Conservation (phyloP, 169 alveolate species). For the Eimeria sp. region DNA sequence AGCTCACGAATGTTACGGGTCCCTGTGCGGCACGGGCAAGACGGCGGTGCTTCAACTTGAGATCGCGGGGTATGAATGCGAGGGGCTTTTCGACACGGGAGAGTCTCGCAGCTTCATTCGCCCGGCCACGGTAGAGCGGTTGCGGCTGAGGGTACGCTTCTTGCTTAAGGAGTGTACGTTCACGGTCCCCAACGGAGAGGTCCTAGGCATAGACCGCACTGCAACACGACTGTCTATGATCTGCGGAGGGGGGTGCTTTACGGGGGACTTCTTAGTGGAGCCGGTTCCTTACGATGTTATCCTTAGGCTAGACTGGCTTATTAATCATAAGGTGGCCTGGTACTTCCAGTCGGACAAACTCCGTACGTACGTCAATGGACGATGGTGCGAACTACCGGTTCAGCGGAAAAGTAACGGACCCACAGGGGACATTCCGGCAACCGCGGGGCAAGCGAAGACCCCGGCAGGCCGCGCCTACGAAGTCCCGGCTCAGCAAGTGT, state of each 20-base stretch:
- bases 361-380: not conserved
- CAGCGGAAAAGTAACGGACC: not conserved
- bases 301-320: conserved; percentile 3
- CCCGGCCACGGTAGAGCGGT: not conserved
- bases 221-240: not conserved
- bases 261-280: conserved; percentile 17
- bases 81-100: not conserved
- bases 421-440: not conserved
- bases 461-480: not conserved
- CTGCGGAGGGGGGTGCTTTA: not conserved
- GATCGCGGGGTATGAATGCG: not conserved
- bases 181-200: conserved; percentile 8
- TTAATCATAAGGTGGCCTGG: not conserved
- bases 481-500: not conserved
- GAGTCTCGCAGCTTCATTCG: not conserved
- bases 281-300: conserved; percentile 8
- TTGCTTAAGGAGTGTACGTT: not conserved
- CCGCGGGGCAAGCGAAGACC: not conserved
- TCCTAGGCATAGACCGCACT: not conserved
- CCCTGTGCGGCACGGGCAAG: not conserved
- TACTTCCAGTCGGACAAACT: not conserved
- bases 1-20: not conserved
- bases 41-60: not conserved
- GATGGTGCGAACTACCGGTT: not conserved
- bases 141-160: not conserved